Percentiles rank a stretch among this genome's conserved stretches.
phyloP scores from a whole-genome alignment of 257 asterid genomes.

The Solanum megistacrolobum region DNA sequence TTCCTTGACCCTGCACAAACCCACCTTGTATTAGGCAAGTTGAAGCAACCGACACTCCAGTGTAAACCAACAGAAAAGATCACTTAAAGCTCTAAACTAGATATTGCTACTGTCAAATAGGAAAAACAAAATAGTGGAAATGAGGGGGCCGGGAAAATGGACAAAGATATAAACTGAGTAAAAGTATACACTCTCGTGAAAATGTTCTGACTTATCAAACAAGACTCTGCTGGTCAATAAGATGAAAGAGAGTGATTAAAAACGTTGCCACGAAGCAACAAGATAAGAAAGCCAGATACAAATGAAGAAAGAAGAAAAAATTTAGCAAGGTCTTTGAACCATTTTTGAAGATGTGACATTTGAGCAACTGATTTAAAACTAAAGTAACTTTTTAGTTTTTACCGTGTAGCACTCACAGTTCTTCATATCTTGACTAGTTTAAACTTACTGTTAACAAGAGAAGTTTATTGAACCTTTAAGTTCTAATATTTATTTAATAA shows the following conservation, averaged over 20 bases:
- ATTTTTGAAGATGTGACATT: neutral
- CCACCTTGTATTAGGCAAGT: neutral
- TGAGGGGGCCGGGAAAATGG: neutral
- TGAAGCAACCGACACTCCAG: neutral
- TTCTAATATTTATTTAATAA: neutral
- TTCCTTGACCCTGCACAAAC: conserved; percentile 63
- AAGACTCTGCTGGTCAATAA: neutral
- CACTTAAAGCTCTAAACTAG: neutral
- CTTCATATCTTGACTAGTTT: neutral
- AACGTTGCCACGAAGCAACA: neutral
- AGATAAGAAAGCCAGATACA: neutral
- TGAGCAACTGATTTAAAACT: neutral
- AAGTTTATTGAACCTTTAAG: neutral
- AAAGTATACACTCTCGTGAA: neutral
- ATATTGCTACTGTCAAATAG: neutral
- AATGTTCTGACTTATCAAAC: neutral
- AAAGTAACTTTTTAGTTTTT: neutral
- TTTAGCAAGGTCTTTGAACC: neutral
- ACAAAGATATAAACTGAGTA: neutral
- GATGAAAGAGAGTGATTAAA: neutral
- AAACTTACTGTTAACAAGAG: neutral
- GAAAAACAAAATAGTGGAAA: neutral
- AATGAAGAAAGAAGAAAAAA: neutral
- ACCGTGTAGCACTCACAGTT: neutral
- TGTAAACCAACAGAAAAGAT: neutral